Conservation (phyloP, 179 eudicot species). For the Amaranthus tricolor region DNA sequence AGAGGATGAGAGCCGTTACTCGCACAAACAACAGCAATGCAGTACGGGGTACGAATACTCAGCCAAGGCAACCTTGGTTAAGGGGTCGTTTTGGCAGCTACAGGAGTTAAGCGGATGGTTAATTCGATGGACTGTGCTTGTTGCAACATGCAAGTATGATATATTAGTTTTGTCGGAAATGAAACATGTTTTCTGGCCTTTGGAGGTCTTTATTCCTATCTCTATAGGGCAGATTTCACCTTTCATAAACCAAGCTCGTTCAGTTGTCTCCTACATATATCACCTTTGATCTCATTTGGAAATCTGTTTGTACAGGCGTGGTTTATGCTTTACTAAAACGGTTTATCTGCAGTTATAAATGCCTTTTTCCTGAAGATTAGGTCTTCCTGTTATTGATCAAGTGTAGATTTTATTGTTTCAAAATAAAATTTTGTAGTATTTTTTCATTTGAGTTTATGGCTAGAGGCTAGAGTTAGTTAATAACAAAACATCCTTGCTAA, state of each 20-base stretch:
- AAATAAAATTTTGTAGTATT: no score
- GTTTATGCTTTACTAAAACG: neutral
- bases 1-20: constrained; percentile 59
- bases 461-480: no score
- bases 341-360: neutral
- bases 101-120: constrained; percentile 21
- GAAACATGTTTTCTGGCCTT: neutral
- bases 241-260: neutral
- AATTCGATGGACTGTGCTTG: neutral
- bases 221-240: neutral
- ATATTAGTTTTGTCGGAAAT: neutral
- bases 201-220: neutral
- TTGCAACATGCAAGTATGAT: neutral
- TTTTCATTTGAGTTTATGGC: no score
- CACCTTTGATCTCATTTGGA: neutral
- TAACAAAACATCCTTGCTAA: no score
- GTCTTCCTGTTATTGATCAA: no score
- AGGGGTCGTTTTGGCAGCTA: constrained; percentile 55
- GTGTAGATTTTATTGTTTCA: no score
- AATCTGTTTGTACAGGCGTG: constrained; percentile 18
- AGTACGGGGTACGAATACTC: constrained; percentile 32
- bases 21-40: constrained; percentile 40
- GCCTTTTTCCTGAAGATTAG: no score
- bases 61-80: constrained; percentile 57
- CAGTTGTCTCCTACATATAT: neutral